Evolutionary conservation across 345 rosid species (phyloP), one percentile per base, ranked within the genome.

Genomic region (Garcia nutans): DNA sequence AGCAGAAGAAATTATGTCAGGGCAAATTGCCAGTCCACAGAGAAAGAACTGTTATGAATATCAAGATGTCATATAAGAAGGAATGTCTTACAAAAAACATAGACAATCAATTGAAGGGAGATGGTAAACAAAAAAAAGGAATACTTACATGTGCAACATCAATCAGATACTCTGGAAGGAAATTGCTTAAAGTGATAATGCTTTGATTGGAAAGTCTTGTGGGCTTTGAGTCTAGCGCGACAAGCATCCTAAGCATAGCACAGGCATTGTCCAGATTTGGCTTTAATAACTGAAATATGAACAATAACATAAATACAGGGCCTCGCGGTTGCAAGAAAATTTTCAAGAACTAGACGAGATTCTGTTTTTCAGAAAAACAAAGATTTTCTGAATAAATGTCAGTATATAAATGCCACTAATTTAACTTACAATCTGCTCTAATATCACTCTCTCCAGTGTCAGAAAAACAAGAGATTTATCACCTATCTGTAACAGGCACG

Each of bases 171-270:
- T 75, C 80, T 8, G 90, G 81, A 73, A 95, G 82, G 80, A 80
- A 86, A 74, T 82, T 84, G 79, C 83, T 82, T 28, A 95, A 81
- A 74, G 77, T 67, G 76, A 67, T 50, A 74, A 93, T 56, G 76
- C 91, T 83, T 72, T 82, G 80, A 75, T 91, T 89, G 66, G 93
- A 88, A 74, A 95, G 89, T 61, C 71, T 88, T 4, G 97, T 85
- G 70, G 97, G 99, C 74, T 80, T 81, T 45, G 92, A 84, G 78
- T 93, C 97, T 77, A 95, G 81, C 6, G 10, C 70, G 47, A 77
- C 68, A 63, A 95, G 90, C 76, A 93, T 79, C 79, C 90, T 84
- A 63, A 95, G 90, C 86, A 93, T 72, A 67, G 91, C 93, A 83
- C 92, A 87, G 12, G 85, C 86, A 79, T 95, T 93, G 59, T 86